Evolutionary conservation across 2,329 filamentous ascomycete species (phyloP).

Genomic region (Colletotrichum sp.): DNA sequence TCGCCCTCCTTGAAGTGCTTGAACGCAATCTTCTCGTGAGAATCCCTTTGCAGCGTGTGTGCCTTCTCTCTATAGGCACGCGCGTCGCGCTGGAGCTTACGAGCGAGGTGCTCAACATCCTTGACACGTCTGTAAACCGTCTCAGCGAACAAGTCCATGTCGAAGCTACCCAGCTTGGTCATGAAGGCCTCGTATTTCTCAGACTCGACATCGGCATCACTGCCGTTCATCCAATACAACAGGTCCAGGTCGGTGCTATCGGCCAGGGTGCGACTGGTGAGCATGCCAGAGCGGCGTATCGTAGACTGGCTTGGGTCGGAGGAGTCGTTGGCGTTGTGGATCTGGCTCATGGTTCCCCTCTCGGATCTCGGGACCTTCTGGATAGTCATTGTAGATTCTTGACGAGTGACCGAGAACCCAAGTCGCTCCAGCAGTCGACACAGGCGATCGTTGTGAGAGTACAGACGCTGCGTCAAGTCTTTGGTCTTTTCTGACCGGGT

Average conservation of each 20-base stretch:
- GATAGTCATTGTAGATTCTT: conserved; percentile 75
- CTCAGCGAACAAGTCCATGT: conserved; percentile 84
- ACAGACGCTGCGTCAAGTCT: conserved; percentile 84
- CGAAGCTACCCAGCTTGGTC: conserved; percentile 75
- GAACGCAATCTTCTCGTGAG: conserved; percentile 95
- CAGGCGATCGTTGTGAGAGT: conserved; percentile 84
- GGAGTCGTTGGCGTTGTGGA: conserved; percentile 62
- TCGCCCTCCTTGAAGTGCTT: conserved; percentile 96
- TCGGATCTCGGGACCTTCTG: conserved; percentile 72
- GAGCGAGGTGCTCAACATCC: conserved; percentile 90
- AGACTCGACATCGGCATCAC: conserved; percentile 69
- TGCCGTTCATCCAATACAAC: conserved; percentile 81
- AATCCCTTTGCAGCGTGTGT: conserved; percentile 79
- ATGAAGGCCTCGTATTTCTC: conserved; percentile 79
- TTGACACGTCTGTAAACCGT: conserved; percentile 88
- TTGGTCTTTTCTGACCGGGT: conserved; percentile 75
- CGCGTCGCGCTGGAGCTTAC: conserved; percentile 91
- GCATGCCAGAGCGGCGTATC: conserved; percentile 57
- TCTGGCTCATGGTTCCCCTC: conserved; percentile 46
- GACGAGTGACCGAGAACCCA: conserved; percentile 80
- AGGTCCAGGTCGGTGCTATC: conserved; percentile 73
- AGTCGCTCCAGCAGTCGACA: conserved; percentile 83
- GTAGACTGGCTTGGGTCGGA: conserved; percentile 55
- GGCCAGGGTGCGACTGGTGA: conserved; percentile 58
- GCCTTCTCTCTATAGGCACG: conserved; percentile 87